These are phyloP conservation scores for Scheffersomyces parashehatae DNA, from an alignment of 1,139 yeast genomes.

Conservation along the genomic window DNA sequence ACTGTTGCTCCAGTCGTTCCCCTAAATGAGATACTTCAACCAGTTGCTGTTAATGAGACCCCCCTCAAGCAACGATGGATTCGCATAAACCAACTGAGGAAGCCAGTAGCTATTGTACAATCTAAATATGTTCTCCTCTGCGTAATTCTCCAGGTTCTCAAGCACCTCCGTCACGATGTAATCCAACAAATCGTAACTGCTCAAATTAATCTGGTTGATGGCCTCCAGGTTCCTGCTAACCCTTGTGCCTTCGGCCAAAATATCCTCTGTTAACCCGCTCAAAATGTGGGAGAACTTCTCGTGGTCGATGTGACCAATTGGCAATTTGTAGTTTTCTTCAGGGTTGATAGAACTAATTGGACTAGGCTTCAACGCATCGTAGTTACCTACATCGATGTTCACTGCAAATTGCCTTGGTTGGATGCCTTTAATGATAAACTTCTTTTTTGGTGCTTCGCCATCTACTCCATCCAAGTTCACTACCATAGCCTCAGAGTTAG, in stretches of 20 bases:
- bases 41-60: constrained; percentile 38
- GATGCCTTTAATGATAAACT: constrained; percentile 90
- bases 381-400: constrained; percentile 44
- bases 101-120: constrained; percentile 44
- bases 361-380: constrained; percentile 40
- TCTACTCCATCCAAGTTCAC: constrained; percentile 54
- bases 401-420: constrained; percentile 48
- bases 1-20: too few relatives aligned
- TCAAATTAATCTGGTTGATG: constrained; percentile 25
- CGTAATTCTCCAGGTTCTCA: constrained; percentile 24
- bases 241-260: constrained; percentile 23
- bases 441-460: constrained; percentile 55
- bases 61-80: constrained; percentile 41
- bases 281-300: constrained; percentile 36
- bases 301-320: constrained; percentile 40
- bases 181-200: constrained; percentile 35
- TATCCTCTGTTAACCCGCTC: constrained; percentile 21
- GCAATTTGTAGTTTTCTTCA: constrained; percentile 21
- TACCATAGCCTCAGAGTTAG: constrained; percentile 94
- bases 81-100: constrained; percentile 42
- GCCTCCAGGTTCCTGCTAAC: constrained; percentile 17
- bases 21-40: constrained; percentile 40
- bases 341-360: constrained; percentile 9
- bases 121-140: constrained; percentile 33
- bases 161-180: constrained; percentile 31